These are phyloP conservation scores for Dactylonectria macrodidyma DNA, from an alignment of 2,329 filamentous ascomycete genomes.

Conservation along the genomic window DNA sequence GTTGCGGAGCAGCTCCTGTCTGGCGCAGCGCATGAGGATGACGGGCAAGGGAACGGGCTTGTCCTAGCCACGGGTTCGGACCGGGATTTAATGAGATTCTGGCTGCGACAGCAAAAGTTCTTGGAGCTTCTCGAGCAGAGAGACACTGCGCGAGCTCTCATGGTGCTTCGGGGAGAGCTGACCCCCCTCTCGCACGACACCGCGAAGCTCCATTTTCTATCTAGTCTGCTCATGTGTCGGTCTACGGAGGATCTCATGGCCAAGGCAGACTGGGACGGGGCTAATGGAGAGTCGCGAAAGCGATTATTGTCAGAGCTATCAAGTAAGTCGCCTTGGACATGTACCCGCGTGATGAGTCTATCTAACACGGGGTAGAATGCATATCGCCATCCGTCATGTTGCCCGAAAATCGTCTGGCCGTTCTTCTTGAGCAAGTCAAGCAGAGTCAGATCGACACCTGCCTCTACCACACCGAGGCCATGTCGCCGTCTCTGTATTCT, in stretches of 20 bases:
- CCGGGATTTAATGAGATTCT: conserved; percentile 85
- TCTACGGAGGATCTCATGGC: conserved; percentile 81
- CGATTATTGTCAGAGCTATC: conserved; percentile 85
- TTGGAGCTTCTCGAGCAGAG: conserved; percentile 87
- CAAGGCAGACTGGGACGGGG: conserved; percentile 89
- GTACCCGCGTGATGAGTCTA: background rate
- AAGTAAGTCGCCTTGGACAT: conserved; percentile 66
- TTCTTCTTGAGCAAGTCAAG: conserved; percentile 87
- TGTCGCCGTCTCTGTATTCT: conserved; percentile 87
- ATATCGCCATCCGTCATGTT: conserved; percentile 98
- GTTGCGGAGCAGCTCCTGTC: conserved; percentile 88
- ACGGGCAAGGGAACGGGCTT: conserved; percentile 69
- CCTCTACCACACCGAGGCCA: conserved; percentile 87
- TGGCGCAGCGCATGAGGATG: conserved; percentile 60
- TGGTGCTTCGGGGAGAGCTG: conserved; percentile 88
- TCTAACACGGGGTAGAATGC: conserved; percentile 69
- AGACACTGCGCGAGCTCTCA: conserved; percentile 81
- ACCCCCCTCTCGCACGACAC: conserved; percentile 88
- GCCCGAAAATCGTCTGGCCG: conserved; percentile 88
- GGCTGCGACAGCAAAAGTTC: conserved; percentile 94
- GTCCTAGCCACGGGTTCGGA: conserved; percentile 84
- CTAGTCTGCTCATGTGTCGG: conserved; percentile 91
- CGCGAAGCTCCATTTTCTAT: conserved; percentile 83
- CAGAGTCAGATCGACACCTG: conserved; percentile 86
- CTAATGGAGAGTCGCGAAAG: conserved; percentile 80